Conservation (phyloP, 2,329 filamentous ascomycete genomes). For the Colletotrichum navitas region DNA sequence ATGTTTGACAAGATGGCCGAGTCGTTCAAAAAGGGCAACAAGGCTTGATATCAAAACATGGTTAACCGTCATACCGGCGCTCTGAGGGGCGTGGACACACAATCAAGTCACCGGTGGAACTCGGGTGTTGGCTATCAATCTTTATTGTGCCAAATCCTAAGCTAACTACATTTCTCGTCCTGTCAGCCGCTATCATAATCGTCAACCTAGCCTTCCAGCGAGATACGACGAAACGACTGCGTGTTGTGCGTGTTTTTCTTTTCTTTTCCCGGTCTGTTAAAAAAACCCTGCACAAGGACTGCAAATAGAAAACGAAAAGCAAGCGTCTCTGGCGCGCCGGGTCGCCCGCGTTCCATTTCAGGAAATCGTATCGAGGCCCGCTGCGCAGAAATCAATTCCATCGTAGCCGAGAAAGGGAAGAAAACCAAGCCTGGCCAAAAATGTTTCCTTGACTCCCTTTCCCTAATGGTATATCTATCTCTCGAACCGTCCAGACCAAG, state of each 20-base stretch:
- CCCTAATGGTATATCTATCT: constrained; percentile 38
- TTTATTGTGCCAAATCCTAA: constrained; percentile 39
- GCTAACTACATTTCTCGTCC: constrained; percentile 37
- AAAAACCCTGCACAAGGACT: constrained; percentile 34
- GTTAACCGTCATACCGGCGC: not conserved
- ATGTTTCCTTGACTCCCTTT: constrained; percentile 13
- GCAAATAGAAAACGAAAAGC: constrained; percentile 36
- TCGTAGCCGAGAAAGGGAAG: constrained; percentile 25
- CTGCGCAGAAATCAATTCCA: constrained; percentile 27
- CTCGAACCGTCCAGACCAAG: constrained; percentile 27
- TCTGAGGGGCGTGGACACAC: not conserved
- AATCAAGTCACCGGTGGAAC: not conserved
- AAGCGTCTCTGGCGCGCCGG: constrained; percentile 27
- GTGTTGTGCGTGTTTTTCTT: constrained; percentile 8
- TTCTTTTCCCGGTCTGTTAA: constrained; percentile 17
- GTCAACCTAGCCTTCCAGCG: constrained; percentile 25
- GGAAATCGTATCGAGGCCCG: constrained; percentile 26
- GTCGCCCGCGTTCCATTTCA: constrained; percentile 33
- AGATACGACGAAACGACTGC: constrained; percentile 26
- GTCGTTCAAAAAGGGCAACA: constrained; percentile 18
- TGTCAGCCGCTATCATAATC: constrained; percentile 35
- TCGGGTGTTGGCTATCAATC: constrained; percentile 26
- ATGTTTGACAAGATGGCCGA: constrained; percentile 28
- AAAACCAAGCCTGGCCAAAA: constrained; percentile 21
- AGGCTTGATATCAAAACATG: not conserved